A percentile compares a stretch with the other conserved stretches of the same genome.
Conservation (phyloP, 768 basidiomycete genomes). For the Kwoniella europaea region DNA sequence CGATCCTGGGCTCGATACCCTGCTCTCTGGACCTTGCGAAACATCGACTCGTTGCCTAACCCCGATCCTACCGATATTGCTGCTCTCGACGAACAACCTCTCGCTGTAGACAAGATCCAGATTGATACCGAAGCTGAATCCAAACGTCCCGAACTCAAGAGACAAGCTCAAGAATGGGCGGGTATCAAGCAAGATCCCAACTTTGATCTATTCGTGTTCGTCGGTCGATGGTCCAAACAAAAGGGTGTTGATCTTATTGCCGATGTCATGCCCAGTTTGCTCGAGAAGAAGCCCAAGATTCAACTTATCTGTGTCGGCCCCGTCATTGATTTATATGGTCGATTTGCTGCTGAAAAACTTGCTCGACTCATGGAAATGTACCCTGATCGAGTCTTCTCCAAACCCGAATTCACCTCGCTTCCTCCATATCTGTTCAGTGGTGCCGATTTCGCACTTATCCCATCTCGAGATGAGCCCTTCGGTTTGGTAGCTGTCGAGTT, state of each 20-base stretch:
- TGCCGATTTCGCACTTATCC: slow-evolving; percentile 93
- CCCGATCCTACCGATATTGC: slow-evolving; percentile 92
- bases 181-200: slow-evolving; percentile 87
- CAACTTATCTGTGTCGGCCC: slow-evolving; percentile 90
- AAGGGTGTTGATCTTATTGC: slow-evolving; percentile 96
- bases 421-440: slow-evolving; percentile 93
- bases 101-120: slow-evolving; percentile 72
- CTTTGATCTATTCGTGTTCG: slow-evolving; percentile 91
- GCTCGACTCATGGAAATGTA: slow-evolving; percentile 92
- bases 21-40: slow-evolving; percentile 92
- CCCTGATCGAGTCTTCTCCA: slow-evolving; percentile 91
- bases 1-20: slow-evolving; percentile 96
- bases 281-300: slow-evolving; percentile 83
- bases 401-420: slow-evolving; percentile 92
- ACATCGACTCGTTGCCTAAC: slow-evolving; percentile 92
- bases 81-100: slow-evolving; percentile 76
- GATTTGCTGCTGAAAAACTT: slow-evolving; percentile 93
- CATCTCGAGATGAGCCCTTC: slow-evolving; percentile 94
- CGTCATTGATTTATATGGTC: slow-evolving; percentile 92
- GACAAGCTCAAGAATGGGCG: slow-evolving; percentile 95
- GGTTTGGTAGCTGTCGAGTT: slow-evolving; percentile 96
- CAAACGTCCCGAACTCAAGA: slow-evolving; percentile 86
- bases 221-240: slow-evolving; percentile 97
- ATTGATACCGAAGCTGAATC: slow-evolving; percentile 82
- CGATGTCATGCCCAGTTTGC: slow-evolving; percentile 87